These are phyloP conservation scores for Rubia occidens DNA, from an alignment of 305 asterid species.

Conservation along the genomic window DNA sequence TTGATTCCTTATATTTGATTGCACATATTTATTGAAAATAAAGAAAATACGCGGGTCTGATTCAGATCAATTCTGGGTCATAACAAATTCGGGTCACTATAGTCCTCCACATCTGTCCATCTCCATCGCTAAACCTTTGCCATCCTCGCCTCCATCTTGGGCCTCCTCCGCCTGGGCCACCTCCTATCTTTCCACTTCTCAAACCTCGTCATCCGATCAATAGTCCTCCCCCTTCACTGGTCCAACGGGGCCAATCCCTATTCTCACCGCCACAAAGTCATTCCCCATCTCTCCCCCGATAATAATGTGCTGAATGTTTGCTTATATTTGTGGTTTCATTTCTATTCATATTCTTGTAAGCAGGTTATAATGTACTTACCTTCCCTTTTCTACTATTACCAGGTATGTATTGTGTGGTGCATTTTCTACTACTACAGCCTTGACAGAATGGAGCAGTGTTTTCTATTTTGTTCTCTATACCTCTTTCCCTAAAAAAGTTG, in stretches of 20 bases:
- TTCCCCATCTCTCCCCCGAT: slow-evolving; percentile 72
- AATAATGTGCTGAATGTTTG: neutral
- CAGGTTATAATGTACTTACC: slow-evolving; percentile 1
- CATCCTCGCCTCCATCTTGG: too few relatives aligned
- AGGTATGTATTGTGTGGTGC: slow-evolving; percentile 84
- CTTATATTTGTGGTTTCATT: neutral
- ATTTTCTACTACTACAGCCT: slow-evolving; percentile 83
- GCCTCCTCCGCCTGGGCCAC: too few relatives aligned
- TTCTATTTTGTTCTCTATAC: slow-evolving; percentile 86
- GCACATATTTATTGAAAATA: too few relatives aligned
- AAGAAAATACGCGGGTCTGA: too few relatives aligned
- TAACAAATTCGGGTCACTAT: too few relatives aligned
- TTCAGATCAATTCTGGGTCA: too few relatives aligned
- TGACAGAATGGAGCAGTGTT: slow-evolving; percentile 96
- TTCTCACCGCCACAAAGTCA: slow-evolving; percentile 42
- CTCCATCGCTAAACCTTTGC: too few relatives aligned
- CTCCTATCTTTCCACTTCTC: slow-evolving; percentile 25
- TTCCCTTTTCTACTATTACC: slow-evolving; percentile 23
- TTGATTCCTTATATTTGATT: too few relatives aligned
- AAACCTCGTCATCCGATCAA: slow-evolving; percentile 61
- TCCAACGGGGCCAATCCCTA: slow-evolving; percentile 21
- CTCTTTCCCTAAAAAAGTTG: slow-evolving; percentile 83
- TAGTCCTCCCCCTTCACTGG: slow-evolving; percentile 61
- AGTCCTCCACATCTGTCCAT: too few relatives aligned
- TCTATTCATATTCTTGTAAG: neutral